phyloP scores from a whole-genome alignment of 2,329 filamentous ascomycete species.

The Fusarium oligoseptatum region DNA sequence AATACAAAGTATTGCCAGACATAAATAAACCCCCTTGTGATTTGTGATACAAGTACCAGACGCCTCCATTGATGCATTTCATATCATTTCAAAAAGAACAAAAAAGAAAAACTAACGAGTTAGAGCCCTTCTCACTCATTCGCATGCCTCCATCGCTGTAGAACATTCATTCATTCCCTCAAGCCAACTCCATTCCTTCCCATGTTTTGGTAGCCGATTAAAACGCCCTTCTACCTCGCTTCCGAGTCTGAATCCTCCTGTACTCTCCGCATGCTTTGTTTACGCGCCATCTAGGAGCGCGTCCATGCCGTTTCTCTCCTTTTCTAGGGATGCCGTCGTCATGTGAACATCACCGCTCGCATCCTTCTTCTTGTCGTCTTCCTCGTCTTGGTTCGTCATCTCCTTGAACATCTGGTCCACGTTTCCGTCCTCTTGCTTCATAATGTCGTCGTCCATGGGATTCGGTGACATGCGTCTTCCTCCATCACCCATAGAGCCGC shows the following conservation, averaged over 20 bases:
- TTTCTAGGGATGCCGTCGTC: slow-evolving; percentile 60
- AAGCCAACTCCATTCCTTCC: slow-evolving; percentile 39
- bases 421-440: slow-evolving; percentile 59
- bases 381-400: slow-evolving; percentile 66
- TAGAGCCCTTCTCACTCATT: slow-evolving; percentile 28
- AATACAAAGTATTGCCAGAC: neutral
- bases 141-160: slow-evolving; percentile 6
- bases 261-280: slow-evolving; percentile 6
- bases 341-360: slow-evolving; percentile 48
- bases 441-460: slow-evolving; percentile 47
- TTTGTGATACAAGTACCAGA: neutral
- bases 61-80: slow-evolving; percentile 26
- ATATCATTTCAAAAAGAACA: slow-evolving; percentile 23
- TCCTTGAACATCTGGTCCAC: slow-evolving; percentile 70
- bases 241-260: neutral
- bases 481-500: slow-evolving; percentile 47
- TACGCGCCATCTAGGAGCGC: slow-evolving; percentile 60
- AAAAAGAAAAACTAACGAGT: neutral
- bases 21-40: neutral
- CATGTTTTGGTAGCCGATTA: slow-evolving; percentile 38
- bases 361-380: slow-evolving; percentile 56
- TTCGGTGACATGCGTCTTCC: slow-evolving; percentile 46
- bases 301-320: slow-evolving; percentile 62
- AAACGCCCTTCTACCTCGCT: slow-evolving; percentile 39
- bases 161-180: slow-evolving; percentile 2